Conservation (phyloP, 306 rosid genomes). For the Castanea crenata region DNA sequence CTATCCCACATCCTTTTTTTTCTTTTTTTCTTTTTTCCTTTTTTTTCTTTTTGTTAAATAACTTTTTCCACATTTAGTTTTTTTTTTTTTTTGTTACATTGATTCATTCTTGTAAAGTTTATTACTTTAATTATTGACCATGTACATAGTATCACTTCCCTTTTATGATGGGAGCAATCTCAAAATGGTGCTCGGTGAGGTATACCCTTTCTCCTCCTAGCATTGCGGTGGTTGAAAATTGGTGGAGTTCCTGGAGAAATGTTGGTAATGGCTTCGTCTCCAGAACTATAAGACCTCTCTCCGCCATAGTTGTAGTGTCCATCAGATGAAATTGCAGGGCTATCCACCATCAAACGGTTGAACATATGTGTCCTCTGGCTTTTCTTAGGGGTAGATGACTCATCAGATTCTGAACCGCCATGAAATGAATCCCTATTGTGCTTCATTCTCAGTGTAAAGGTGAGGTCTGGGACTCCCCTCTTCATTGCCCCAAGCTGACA, state of each 20-base stretch:
- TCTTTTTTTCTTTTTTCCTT: too few species aligned
- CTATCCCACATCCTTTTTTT: background rate
- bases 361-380: conserved; percentile 21
- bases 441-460: conserved; percentile 31
- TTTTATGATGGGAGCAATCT: background rate
- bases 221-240: conserved; percentile 41
- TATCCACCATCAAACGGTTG: conserved; percentile 22
- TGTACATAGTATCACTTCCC: background rate
- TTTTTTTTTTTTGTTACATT: background rate
- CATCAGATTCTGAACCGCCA: conserved; percentile 38
- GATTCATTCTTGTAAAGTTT: background rate
- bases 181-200: conserved; percentile 53
- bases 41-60: background rate
- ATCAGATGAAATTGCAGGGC: conserved; percentile 6
- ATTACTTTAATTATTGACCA: background rate
- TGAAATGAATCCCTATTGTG: conserved; percentile 11
- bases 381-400: conserved; percentile 36
- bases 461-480: conserved; percentile 35
- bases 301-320: background rate
- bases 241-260: conserved; percentile 45
- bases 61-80: background rate
- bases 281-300: conserved; percentile 14
- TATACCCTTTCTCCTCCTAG: conserved; percentile 47
- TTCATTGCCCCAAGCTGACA: conserved; percentile 39
- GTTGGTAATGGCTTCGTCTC: conserved; percentile 19